Base-by-base conservation (phyloP, 2,329 filamentous ascomycete genomes). In the Penicillium sp. region DNA sequence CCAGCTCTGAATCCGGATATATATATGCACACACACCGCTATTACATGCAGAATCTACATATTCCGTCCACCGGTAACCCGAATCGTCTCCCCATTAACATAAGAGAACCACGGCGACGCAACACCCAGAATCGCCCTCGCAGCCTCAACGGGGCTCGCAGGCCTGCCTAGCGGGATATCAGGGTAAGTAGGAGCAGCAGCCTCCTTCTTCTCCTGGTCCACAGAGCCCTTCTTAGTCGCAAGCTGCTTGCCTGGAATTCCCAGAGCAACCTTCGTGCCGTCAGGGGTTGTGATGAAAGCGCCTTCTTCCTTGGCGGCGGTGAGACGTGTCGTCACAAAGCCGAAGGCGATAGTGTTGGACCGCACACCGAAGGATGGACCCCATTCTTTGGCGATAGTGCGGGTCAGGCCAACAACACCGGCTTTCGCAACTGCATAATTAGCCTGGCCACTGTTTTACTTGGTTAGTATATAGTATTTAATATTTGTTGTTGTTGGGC, bases 331-430 rank as follows among this genome's bases (percentile, higher is more conserved):
- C 66, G 85, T 78, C 64, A 96, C 93, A 71, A 88, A 84, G 0
- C 92, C 92, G 67, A 96, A 96, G 5, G 91, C 91, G 51, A 96
- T 81, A 15, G 90, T 91, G 75, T 96, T 96, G 41, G 87, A 84
- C 58, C 91, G 82, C 6, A 96, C 91, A 51, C 91, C 91, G 67
- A 93, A 96, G 38, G 81, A 75, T 0, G 90, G 91, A 1, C 91
- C 91, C 92, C 91, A 96, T 79, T 96, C 88, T 78, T 96, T 96
- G 3, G 91, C 91, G 70, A 96, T 91, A 1, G 91, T 92, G 79
- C 94, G 96, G 36, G 89, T 93, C 57, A 96, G 82, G 6, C 92
- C 92, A 12, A 85, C 85, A 15, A 96, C 85, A 45, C 90, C 92
- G 3, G 91, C 89, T 79, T 96, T 96, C 53, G 90, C 92, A 48